These are phyloP conservation scores for Talaromyces trachyspermus DNA, from an alignment of 495 filamentous ascomycete genomes.

Conservation along the genomic window DNA sequence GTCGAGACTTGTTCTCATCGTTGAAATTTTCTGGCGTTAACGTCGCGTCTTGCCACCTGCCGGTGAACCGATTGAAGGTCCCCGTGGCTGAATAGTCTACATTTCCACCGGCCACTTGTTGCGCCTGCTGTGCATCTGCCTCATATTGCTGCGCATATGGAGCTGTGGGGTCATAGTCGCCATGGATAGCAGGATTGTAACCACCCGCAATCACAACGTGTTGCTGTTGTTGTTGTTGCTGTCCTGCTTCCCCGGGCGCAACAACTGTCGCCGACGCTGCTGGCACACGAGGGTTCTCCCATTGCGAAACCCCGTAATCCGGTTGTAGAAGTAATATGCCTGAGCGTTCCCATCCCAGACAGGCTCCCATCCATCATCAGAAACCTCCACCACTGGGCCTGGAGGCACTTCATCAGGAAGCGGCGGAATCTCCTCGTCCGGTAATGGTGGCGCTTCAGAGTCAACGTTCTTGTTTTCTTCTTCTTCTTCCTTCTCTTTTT, in stretches of 20 bases:
- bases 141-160: conserved; percentile 68
- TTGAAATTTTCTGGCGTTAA: conserved; percentile 68
- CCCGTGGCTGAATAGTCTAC: conserved; percentile 57
- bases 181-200: conserved; percentile 94
- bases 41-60: conserved; percentile 62
- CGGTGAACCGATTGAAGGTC: conserved; percentile 88
- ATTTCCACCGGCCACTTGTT: conserved; percentile 22
- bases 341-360: conserved; percentile 68
- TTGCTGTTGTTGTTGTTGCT: conserved; percentile 12
- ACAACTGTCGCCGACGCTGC: conserved; percentile 18
- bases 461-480: conserved; percentile 12
- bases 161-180: conserved; percentile 88
- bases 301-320: conserved; percentile 70
- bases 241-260: conserved; percentile 18
- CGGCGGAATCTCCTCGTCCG: conserved; percentile 39
- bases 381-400: conserved; percentile 15
- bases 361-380: conserved; percentile 85
- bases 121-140: conserved; percentile 23
- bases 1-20: conserved; percentile 78
- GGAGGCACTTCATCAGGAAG: conserved; percentile 49
- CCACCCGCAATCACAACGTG: conserved; percentile 47
- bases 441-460: conserved; percentile 40
- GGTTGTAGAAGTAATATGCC: conserved; percentile 87
- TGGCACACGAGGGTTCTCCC: conserved; percentile 83
- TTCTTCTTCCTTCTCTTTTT: conserved; percentile 15